A percentile compares a stretch with the other conserved stretches of the same genome.
phyloP scores from a whole-genome alignment of 2,329 filamentous ascomycete genomes.

The Coniochaeta sp. region DNA sequence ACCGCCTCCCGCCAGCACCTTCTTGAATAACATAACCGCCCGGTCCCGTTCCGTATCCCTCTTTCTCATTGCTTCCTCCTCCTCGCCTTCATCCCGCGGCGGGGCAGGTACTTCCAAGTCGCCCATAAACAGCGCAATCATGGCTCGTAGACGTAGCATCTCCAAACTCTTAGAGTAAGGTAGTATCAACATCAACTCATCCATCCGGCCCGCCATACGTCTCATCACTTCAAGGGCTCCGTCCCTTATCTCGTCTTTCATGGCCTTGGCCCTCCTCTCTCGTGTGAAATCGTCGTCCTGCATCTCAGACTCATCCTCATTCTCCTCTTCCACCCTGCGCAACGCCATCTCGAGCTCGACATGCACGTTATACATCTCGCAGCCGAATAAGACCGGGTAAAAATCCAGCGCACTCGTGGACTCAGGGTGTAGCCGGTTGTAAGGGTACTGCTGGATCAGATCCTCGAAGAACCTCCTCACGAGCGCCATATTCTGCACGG shows the following conservation, averaged over 20 bases:
- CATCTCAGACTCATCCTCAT: slow-evolving; percentile 10
- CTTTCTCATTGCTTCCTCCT: slow-evolving; percentile 25
- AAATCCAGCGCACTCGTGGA: slow-evolving; percentile 65
- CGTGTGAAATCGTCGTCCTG: slow-evolving; percentile 14
- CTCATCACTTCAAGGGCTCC: slow-evolving; percentile 52
- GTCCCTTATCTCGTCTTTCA: slow-evolving; percentile 32
- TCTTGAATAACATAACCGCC: slow-evolving; percentile 22
- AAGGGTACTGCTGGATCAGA: slow-evolving; percentile 70
- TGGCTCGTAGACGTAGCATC: slow-evolving; percentile 64
- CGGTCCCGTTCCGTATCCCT: slow-evolving; percentile 20
- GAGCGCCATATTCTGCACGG: slow-evolving; percentile 34
- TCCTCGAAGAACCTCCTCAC: slow-evolving; percentile 63
- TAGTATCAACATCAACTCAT: slow-evolving; percentile 59
- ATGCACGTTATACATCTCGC: slow-evolving; percentile 72
- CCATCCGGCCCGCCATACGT: slow-evolving; percentile 61
- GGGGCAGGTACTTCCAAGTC: slow-evolving; percentile 50
- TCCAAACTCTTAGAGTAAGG: slow-evolving; percentile 64
- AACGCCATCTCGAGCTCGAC: slow-evolving; percentile 45
- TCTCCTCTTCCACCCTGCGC: slow-evolving; percentile 22
- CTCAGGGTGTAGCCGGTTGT: slow-evolving; percentile 52
- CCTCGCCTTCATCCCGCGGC: slow-evolving; percentile 17
- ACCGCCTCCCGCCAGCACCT: slow-evolving; percentile 18
- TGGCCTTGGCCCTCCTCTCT: slow-evolving; percentile 14
- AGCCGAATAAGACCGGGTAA: slow-evolving; percentile 70
- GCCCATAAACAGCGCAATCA: slow-evolving; percentile 67